A percentile compares a stretch with the other conserved stretches of the same genome.
Conservation (phyloP, 208 protist genomes). For the Acanthamoeba lugdunensis region DNA sequence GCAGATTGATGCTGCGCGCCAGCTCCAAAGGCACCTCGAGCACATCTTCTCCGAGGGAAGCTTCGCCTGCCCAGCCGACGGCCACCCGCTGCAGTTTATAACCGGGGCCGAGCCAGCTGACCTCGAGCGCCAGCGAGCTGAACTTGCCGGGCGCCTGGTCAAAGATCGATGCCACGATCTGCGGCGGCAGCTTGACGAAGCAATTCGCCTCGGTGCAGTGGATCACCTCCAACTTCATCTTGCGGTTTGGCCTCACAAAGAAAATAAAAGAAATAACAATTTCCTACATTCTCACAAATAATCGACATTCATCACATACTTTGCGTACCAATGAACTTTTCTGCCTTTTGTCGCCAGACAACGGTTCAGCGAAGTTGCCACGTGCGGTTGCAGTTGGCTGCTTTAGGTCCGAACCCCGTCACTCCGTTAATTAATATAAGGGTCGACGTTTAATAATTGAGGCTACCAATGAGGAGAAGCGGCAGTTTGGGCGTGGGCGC, state of each 20-base stretch:
- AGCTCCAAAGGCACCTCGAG: conserved; percentile 44
- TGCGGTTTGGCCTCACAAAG: background rate
- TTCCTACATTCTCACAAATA: too few relatives aligned
- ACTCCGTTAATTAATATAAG: background rate
- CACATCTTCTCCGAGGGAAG: background rate
- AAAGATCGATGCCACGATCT: conserved; percentile 69
- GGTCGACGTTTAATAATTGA: background rate
- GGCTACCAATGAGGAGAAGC: background rate
- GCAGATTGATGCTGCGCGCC: background rate
- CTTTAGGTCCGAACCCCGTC: too few relatives aligned
- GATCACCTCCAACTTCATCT: conserved; percentile 10
- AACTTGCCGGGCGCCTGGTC: conserved; percentile 25
- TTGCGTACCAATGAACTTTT: background rate
- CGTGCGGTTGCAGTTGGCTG: too few relatives aligned
- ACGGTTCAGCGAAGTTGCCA: too few relatives aligned
- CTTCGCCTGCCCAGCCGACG: conserved; percentile 39
- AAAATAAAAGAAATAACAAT: too few relatives aligned
- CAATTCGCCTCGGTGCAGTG: conserved; percentile 41
- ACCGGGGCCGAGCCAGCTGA: conserved; percentile 15
- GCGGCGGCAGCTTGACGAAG: conserved; percentile 76
- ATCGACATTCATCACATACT: too few relatives aligned
- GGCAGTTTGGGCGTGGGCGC: background rate
- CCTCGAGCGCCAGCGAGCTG: conserved; percentile 2
- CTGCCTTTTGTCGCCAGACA: background rate
- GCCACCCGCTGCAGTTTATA: background rate